Evolutionary conservation across 805 yeast species (phyloP), one percentile per base, ranked within the genome.

Genomic region (Candida cerambycidarum): DNA sequence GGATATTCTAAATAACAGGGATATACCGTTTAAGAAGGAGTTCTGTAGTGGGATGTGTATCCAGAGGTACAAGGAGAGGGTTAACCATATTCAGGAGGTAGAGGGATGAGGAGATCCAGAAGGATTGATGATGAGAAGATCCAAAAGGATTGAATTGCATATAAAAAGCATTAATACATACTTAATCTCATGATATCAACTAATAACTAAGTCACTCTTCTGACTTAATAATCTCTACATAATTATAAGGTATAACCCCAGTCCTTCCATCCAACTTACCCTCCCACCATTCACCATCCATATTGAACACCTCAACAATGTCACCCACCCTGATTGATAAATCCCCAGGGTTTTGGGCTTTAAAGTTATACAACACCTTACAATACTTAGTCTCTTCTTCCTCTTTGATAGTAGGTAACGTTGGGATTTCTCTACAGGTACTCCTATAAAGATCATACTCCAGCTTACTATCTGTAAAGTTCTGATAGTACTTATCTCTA

Each of bases 31-130:
- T 19, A 72, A 75, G 51, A 61, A 77, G 30, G 73, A 73, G 45
- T 81, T 81, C 48, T 81, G 86, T 49, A 67, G 76, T 45, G 79
- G 77, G 1, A 53, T 61, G 17, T 81, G 86, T 58, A 61, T 58
- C 7, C 34, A 42, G 28, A 54, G 45, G 31, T 69, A 66, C 53
- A 42, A 49, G 43, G 5, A 21, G n/a, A 38, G 39, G n/a, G n/a
- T n/a, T n/a, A n/a, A n/a, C n/a, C n/a, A n/a, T n/a, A n/a, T n/a
- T n/a, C n/a, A n/a, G n/a, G n/a, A n/a, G n/a, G n/a, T n/a, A n/a
- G n/a, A n/a, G n/a, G n/a, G n/a, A n/a, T n/a, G n/a, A n/a, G n/a
- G n/a, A n/a, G n/a, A n/a, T n/a, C n/a, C n/a, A n/a, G n/a, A n/a
- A n/a, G n/a, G n/a, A n/a, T n/a, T n/a, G n/a, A n/a, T n/a, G n/a